Evolutionary conservation across 2,329 filamentous ascomycete species (phyloP).

Genomic region (Fusarium transvaalense): DNA sequence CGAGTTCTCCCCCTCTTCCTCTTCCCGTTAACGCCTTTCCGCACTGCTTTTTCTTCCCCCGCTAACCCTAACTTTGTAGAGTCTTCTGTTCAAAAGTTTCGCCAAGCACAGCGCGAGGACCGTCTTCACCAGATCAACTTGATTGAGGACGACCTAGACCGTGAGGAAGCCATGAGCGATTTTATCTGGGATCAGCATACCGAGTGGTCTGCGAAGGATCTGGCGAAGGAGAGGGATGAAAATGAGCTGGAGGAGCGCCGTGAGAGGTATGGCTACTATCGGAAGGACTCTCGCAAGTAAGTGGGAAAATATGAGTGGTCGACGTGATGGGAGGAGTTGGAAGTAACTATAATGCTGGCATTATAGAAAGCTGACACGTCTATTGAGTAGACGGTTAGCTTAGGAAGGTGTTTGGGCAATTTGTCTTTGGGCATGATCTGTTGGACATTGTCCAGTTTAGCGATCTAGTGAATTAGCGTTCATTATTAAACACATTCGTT

Average conservation of each 20-base stretch:
- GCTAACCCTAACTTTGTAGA: not conserved
- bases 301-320: not conserved
- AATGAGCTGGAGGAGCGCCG: slow-evolving; percentile 1
- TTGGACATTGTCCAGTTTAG: not conserved
- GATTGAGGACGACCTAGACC: slow-evolving; percentile 4
- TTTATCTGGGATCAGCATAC: not conserved
- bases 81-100: not conserved
- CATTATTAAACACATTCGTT: not conserved
- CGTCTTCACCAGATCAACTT: not conserved
- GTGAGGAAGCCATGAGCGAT: not conserved
- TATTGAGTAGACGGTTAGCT: not conserved
- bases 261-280: not conserved
- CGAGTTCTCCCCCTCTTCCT: not conserved
- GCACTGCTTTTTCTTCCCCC: not conserved
- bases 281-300: not conserved
- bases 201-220: not conserved
- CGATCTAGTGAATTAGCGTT: not conserved
- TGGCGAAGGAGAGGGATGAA: not conserved
- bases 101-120: not conserved
- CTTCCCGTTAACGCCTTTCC: not conserved
- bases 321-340: too few species aligned
- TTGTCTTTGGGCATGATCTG: not conserved
- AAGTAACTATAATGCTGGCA: not conserved
- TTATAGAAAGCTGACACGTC: not conserved
- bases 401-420: not conserved